Conservation (phyloP, 2,329 filamentous ascomycete species). For the Mycosphaerelloides madeirae region DNA sequence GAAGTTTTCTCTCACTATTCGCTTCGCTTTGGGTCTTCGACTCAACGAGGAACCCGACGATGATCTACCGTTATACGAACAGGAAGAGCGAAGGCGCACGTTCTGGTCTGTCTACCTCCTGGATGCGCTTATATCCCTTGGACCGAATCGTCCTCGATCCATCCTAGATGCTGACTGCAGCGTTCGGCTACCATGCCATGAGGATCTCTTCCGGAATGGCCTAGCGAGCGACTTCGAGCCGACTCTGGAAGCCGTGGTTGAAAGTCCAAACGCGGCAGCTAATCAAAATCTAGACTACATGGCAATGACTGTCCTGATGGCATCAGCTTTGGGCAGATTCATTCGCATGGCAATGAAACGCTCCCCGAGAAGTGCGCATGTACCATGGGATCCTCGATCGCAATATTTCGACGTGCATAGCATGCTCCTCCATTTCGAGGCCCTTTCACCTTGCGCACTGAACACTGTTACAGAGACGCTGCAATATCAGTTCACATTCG, state of each 20-base stretch:
- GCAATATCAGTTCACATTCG: slow-evolving; percentile 4
- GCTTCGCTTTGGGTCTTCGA: slow-evolving; percentile 6
- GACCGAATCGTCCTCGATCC: slow-evolving; percentile 1
- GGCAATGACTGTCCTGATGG: slow-evolving; percentile 4
- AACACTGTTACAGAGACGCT: slow-evolving; percentile 3
- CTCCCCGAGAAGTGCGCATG: not conserved
- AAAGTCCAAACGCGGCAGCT: not conserved
- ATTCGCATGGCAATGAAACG: slow-evolving; percentile 3
- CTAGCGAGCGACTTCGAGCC: slow-evolving; percentile 1
- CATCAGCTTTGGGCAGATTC: slow-evolving; percentile 2
- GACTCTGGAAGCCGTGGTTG: slow-evolving; percentile 3
- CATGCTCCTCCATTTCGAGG: slow-evolving; percentile 5
- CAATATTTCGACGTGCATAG: slow-evolving; percentile 1
- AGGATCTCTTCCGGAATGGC: slow-evolving; percentile 5
- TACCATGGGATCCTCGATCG: slow-evolving; percentile 1
- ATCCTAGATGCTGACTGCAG: slow-evolving; percentile 5
- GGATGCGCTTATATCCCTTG: slow-evolving; percentile 45
- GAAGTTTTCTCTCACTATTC: slow-evolving; percentile 8
- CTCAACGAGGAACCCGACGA: slow-evolving; percentile 5
- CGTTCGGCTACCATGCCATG: slow-evolving; percentile 4
- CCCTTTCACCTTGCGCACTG: slow-evolving; percentile 1
- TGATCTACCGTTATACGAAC: slow-evolving; percentile 46
- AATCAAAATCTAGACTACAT: slow-evolving; percentile 6
- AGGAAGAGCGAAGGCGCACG: slow-evolving; percentile 81
- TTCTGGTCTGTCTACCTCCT: slow-evolving; percentile 92